Percentiles rank a stretch among this genome's conserved stretches.
Evolutionary conservation across 208 protist species (phyloP).

Genomic region (Acanthamoeba lenticulata): DNA sequence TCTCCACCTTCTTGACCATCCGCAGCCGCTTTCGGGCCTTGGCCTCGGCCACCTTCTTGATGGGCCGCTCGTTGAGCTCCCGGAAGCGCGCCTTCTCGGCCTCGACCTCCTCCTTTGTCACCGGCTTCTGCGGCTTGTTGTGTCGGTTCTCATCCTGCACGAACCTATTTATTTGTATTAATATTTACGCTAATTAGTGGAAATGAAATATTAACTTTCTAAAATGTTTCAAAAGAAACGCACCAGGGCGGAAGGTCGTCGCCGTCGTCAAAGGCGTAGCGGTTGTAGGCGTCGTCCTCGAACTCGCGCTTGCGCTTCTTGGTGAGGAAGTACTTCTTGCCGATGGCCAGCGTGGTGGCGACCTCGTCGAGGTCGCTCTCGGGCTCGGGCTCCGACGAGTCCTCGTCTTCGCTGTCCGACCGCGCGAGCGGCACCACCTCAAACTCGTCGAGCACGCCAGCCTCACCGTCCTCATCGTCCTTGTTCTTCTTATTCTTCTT

Average conservation of each 20-base stretch:
- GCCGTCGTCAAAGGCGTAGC: constrained; percentile 84
- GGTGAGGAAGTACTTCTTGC: constrained; percentile 70
- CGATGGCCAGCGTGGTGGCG: constrained; percentile 70
- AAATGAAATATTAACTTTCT: not conserved
- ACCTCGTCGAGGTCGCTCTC: constrained; percentile 70
- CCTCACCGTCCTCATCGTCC: constrained; percentile 61
- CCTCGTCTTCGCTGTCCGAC: not conserved
- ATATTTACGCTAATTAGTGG: not conserved
- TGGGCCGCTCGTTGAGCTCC: constrained; percentile 95
- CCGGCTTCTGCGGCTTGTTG: constrained; percentile 76
- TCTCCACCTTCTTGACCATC: constrained; percentile 89
- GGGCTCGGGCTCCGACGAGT: constrained; percentile 69
- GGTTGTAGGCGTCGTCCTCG: constrained; percentile 87
- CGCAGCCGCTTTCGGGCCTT: constrained; percentile 94
- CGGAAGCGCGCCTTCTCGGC: constrained; percentile 91
- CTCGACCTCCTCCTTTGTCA: constrained; percentile 92
- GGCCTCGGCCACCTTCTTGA: constrained; percentile 97
- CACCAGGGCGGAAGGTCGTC: constrained; percentile 87
- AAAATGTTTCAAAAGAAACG: not conserved
- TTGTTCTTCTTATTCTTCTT: constrained; percentile 61
- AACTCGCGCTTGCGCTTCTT: constrained; percentile 80
- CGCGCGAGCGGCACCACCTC: constrained; percentile 16
- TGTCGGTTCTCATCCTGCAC: constrained; percentile 83
- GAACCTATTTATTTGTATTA: constrained; percentile 73
- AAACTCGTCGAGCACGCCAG: constrained; percentile 46